Conservation (phyloP, 768 basidiomycete genomes). For the Gelatoporia subvermispora region DNA sequence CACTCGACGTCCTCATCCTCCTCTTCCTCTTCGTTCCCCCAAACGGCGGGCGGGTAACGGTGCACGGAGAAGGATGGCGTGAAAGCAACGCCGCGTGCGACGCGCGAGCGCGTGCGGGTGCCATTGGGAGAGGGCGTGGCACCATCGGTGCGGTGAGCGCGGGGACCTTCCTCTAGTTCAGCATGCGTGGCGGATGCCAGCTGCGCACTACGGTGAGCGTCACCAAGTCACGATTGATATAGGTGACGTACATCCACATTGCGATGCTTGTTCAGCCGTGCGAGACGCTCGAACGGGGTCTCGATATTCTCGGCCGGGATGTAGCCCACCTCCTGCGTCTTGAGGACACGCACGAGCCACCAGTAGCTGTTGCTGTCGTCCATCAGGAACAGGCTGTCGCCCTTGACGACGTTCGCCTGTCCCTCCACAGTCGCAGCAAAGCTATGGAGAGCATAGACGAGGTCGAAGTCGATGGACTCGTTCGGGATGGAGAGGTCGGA, state of each 20-base stretch:
- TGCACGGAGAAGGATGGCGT: conserved; percentile 60
- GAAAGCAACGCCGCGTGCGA: conserved; percentile 55
- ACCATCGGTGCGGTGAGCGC: conserved; percentile 43
- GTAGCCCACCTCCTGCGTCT: conserved; percentile 98
- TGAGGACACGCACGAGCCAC: conserved; percentile 99
- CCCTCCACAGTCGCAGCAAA: conserved; percentile 98
- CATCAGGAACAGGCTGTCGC: conserved; percentile 92
- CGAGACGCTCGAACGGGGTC: conserved; percentile 94
- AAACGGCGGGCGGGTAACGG: conserved; percentile 78
- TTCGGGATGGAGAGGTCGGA: conserved; percentile 85
- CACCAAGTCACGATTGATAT: background rate
- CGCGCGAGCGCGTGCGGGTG: conserved; percentile 27
- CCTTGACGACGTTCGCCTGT: conserved; percentile 97
- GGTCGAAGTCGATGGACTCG: conserved; percentile 89
- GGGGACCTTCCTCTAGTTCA: conserved; percentile 49
- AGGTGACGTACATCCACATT: conserved; percentile 82
- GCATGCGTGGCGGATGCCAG: conserved; percentile 70
- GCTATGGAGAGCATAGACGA: conserved; percentile 91
- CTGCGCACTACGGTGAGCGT: conserved; percentile 31
- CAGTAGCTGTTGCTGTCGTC: conserved; percentile 99
- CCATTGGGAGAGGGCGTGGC: conserved; percentile 47
- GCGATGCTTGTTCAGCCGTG: conserved; percentile 92
- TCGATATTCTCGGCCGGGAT: conserved; percentile 99
- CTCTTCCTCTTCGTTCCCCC: conserved; percentile 71
- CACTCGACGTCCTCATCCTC: conserved; percentile 51